Evolutionary conservation across 2,329 filamentous ascomycete species (phyloP).

Genomic region (Waltergamsia citrina): DNA sequence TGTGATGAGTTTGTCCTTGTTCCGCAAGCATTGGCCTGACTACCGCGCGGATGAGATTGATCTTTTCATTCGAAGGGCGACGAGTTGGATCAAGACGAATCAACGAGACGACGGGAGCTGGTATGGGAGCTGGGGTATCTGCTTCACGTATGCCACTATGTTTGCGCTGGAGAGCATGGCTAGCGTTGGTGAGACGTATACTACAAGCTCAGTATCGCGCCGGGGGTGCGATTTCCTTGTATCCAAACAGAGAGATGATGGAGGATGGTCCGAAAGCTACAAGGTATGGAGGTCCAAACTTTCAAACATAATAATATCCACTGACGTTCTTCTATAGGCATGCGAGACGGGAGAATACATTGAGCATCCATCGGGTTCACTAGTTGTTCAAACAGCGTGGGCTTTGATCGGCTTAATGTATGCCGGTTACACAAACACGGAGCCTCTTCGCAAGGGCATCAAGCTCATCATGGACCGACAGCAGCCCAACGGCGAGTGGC

Average conservation of each 20-base stretch:
- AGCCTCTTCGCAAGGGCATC: slow-evolving; percentile 64
- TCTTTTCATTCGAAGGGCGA: slow-evolving; percentile 60
- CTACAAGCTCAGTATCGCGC: slow-evolving; percentile 59
- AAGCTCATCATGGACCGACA: slow-evolving; percentile 78
- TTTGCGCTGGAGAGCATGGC: slow-evolving; percentile 85
- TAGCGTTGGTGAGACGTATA: slow-evolving; percentile 72
- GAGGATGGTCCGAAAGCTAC: slow-evolving; percentile 96
- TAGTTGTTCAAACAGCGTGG: slow-evolving; percentile 95
- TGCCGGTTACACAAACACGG: slow-evolving; percentile 68
- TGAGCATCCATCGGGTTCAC: slow-evolving; percentile 65
- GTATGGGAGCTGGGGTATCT: slow-evolving; percentile 98
- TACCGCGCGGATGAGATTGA: slow-evolving; percentile 72
- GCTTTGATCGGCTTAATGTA: slow-evolving; percentile 74
- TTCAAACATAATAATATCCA: slow-evolving; percentile 4
- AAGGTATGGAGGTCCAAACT: slow-evolving; percentile 30
- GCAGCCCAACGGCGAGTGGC: slow-evolving; percentile 84
- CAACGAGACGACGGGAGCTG: slow-evolving; percentile 82
- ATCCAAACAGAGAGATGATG: slow-evolving; percentile 75
- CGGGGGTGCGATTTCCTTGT: slow-evolving; percentile 80
- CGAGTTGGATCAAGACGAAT: slow-evolving; percentile 71
- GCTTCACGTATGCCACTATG: slow-evolving; percentile 95
- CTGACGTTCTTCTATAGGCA: slow-evolving; percentile 33
- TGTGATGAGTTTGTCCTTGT: slow-evolving; percentile 77
- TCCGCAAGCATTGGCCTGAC: slow-evolving; percentile 69
- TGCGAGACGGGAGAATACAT: slow-evolving; percentile 70